phyloP scores from a whole-genome alignment of 225 moss, liverwort and hornwort species.

The Pleurozium schreberi region DNA sequence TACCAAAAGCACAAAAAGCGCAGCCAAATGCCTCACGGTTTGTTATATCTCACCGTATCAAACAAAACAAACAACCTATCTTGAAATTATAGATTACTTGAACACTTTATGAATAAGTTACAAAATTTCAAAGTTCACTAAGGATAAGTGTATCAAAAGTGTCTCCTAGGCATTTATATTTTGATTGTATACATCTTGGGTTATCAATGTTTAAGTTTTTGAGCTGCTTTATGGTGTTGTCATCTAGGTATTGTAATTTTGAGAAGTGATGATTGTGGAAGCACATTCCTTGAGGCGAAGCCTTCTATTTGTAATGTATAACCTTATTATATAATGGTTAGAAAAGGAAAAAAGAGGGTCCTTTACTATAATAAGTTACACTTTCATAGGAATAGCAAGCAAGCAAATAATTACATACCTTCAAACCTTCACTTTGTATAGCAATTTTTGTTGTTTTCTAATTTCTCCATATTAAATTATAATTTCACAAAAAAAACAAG shows the following conservation, averaged over 20 bases:
- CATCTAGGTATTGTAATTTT: background rate
- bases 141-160: background rate
- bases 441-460: background rate
- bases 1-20: too few species aligned
- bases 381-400: too few species aligned
- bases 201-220: background rate
- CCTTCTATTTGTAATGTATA: background rate
- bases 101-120: background rate
- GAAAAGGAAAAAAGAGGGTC: background rate
- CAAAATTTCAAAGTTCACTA: background rate
- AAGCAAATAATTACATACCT: too few species aligned
- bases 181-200: background rate
- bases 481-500: too few species aligned
- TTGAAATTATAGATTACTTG: too few species aligned
- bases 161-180: background rate
- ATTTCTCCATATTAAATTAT: background rate
- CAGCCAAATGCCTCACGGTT: too few species aligned
- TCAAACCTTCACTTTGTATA: background rate
- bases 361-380: background rate
- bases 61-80: too few species aligned
- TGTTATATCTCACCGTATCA: too few species aligned
- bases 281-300: background rate
- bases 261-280: background rate
- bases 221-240: rapidly evolving
- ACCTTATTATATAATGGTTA: background rate